Evolutionary conservation across 208 protist species (phyloP).

Genomic region (Acanthamoeba triangularis): DNA sequence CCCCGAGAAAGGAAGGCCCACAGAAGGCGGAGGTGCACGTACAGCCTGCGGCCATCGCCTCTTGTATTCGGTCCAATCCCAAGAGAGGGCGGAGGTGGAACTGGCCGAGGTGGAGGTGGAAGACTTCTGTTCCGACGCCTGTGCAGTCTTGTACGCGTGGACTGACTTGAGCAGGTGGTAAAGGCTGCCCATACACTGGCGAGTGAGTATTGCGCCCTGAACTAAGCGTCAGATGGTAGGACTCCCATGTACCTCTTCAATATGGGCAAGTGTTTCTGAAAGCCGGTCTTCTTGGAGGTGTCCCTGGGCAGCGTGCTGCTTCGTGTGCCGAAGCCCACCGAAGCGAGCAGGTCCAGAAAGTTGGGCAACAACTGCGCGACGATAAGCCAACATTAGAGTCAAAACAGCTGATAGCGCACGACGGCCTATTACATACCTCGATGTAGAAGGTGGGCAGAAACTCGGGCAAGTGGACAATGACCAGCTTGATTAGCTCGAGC

Average conservation of each 20-base stretch:
- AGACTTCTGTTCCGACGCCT: background rate
- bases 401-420: no score
- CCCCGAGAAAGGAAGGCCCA: background rate
- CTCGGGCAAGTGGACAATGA: slow-evolving; percentile 43
- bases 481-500: slow-evolving; percentile 29
- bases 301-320: slow-evolving; percentile 40
- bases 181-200: background rate
- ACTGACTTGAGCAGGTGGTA: slow-evolving; percentile 65
- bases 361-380: slow-evolving; percentile 25
- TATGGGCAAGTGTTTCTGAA: slow-evolving; percentile 46
- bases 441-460: slow-evolving; percentile 51
- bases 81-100: background rate
- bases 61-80: slow-evolving; percentile 61
- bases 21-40: background rate
- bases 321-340: slow-evolving; percentile 49
- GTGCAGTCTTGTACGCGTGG: background rate
- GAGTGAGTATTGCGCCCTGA: background rate
- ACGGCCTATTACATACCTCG: background rate
- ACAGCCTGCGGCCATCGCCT: slow-evolving; percentile 25
- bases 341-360: slow-evolving; percentile 31
- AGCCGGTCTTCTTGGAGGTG: slow-evolving; percentile 63
- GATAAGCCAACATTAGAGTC: background rate
- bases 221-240: background rate
- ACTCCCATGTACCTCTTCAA: background rate
- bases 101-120: background rate